These are phyloP conservation scores for Avena insularis DNA, from an alignment of 176 grass and related monocot species.

Conservation along the genomic window DNA sequence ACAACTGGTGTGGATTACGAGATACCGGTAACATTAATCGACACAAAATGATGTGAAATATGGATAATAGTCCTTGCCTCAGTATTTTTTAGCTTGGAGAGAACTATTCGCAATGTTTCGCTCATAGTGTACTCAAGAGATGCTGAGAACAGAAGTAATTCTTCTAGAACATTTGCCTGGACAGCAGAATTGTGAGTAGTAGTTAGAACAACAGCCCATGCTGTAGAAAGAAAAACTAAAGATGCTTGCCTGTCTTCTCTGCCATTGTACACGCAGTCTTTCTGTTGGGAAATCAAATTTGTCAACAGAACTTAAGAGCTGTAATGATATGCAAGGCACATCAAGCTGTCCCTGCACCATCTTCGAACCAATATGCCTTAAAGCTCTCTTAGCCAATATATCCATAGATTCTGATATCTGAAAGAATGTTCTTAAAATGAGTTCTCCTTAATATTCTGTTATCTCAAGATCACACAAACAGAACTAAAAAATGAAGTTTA, in stretches of 20 bases:
- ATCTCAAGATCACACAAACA: slow-evolving; percentile 10
- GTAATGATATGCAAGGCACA: slow-evolving; percentile 71
- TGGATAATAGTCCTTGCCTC: slow-evolving; percentile 61
- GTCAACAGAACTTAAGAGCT: slow-evolving; percentile 71
- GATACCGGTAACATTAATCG: slow-evolving; percentile 28
- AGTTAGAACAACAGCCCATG: slow-evolving; percentile 28
- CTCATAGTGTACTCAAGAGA: slow-evolving; percentile 54
- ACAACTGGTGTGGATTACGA: background rate
- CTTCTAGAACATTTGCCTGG: slow-evolving; percentile 90
- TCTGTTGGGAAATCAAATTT: slow-evolving; percentile 79
- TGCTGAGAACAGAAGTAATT: slow-evolving; percentile 66
- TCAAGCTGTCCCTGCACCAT: slow-evolving; percentile 59
- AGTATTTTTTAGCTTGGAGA: slow-evolving; percentile 74
- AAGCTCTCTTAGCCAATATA: slow-evolving; percentile 67
- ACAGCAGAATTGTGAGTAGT: slow-evolving; percentile 40
- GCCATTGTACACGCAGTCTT: slow-evolving; percentile 73
- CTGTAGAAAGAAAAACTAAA: slow-evolving; percentile 29
- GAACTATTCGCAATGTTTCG: slow-evolving; percentile 62
- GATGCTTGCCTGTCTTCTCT: slow-evolving; percentile 76
- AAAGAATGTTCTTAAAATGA: slow-evolving; percentile 44
- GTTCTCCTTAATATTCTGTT: slow-evolving; percentile 21
- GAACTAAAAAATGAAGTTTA: slow-evolving; percentile 21
- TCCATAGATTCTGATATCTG: slow-evolving; percentile 94
- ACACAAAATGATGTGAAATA: slow-evolving; percentile 31
- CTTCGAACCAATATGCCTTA: slow-evolving; percentile 60